Evolutionary conservation across 208 protist species (phyloP).

Genomic region (Crithidia sp.): DNA sequence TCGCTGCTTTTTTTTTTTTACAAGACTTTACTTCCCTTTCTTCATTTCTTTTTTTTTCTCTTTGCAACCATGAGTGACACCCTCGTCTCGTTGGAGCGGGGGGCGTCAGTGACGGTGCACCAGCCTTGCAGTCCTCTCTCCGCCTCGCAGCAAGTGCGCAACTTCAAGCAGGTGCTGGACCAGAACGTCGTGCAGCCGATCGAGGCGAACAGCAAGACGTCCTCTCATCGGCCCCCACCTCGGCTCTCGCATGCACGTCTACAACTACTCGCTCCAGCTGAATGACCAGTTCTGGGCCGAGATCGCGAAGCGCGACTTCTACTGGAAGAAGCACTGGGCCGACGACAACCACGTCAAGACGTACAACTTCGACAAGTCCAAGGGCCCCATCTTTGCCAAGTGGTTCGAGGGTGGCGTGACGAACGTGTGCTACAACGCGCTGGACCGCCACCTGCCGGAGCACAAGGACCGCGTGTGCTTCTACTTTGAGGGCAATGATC

Average conservation of each 20-base stretch:
- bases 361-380: constrained; percentile 82
- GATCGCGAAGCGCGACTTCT: constrained; percentile 68
- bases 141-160: constrained; percentile 14
- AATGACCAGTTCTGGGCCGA: constrained; percentile 71
- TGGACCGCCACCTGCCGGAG: constrained; percentile 82
- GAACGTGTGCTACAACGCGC: constrained; percentile 93
- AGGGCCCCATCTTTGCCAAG: constrained; percentile 64
- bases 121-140: constrained; percentile 8
- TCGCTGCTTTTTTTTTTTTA: too few species aligned
- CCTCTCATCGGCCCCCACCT: constrained; percentile 47
- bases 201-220: constrained; percentile 31
- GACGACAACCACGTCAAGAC: constrained; percentile 57
- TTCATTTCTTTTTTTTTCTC: not conserved
- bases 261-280: constrained; percentile 65
- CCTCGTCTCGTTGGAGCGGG: not conserved
- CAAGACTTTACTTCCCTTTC: not conserved
- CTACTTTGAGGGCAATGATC: constrained; percentile 90
- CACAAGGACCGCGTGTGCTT: constrained; percentile 83
- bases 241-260: constrained; percentile 61
- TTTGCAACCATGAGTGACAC: not conserved
- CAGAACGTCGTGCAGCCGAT: not conserved
- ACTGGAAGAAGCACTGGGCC: constrained; percentile 70
- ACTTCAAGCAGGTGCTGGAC: constrained; percentile 15
- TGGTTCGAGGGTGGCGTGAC: constrained; percentile 87
- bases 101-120: not conserved